Conservation (phyloP, 2,329 filamentous ascomycete genomes). For the Aspergillus tubingensis region DNA sequence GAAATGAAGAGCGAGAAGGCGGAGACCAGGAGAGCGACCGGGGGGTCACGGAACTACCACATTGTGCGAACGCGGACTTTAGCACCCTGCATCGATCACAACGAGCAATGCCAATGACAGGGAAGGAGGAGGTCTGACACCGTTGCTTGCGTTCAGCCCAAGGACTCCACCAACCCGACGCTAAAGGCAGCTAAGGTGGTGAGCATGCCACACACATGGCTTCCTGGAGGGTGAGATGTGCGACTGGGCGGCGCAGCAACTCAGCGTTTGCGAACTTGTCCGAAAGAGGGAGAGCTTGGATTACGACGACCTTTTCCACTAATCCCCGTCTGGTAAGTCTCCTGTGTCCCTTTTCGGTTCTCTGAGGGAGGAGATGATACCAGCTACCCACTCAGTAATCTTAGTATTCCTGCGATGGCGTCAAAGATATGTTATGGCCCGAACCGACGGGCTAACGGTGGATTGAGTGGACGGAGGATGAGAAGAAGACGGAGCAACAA, state of each 20-base stretch:
- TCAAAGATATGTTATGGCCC: background rate
- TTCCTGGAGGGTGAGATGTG: constrained; percentile 6
- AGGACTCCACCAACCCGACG: constrained; percentile 16
- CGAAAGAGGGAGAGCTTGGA: constrained; percentile 13
- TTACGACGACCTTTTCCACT: constrained; percentile 20
- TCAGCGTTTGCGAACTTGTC: background rate
- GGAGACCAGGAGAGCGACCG: constrained; percentile 19
- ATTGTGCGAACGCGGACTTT: constrained; percentile 16
- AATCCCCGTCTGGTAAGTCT: constrained; percentile 12
- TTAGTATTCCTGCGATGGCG: background rate
- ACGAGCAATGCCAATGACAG: constrained; percentile 19
- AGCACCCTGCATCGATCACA: constrained; percentile 31
- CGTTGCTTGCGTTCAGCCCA: constrained; percentile 23
- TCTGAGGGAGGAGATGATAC: too few relatives aligned
- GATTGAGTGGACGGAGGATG: too few relatives aligned
- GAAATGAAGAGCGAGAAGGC: constrained; percentile 7
- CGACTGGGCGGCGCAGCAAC: constrained; percentile 1
- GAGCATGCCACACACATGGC: constrained; percentile 18
- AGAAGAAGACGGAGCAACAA: too few relatives aligned
- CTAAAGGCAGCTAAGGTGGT: constrained; percentile 20
- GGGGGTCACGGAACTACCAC: constrained; percentile 18
- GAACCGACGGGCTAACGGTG: too few relatives aligned
- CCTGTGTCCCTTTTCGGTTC: constrained; percentile 1
- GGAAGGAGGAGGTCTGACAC: constrained; percentile 7
- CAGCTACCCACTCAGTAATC: too few relatives aligned